Evolutionary conservation across 2,329 filamentous ascomycete genomes (phyloP).

Genomic region (Aspergillus udagawae): DNA sequence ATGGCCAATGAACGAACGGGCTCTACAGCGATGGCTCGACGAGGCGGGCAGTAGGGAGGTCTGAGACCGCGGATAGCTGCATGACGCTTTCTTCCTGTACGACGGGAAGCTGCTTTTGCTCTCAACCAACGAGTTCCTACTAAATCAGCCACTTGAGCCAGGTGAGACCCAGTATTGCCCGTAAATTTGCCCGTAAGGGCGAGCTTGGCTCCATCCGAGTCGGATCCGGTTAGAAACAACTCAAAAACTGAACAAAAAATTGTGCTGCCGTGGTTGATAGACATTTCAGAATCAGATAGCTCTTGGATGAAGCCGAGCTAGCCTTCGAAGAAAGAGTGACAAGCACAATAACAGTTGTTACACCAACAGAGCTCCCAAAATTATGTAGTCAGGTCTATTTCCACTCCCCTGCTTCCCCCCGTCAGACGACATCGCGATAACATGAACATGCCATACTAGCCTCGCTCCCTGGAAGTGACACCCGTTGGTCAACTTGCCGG

Average conservation of each 20-base stretch:
- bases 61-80: conserved; percentile 32
- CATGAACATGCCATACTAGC: conserved; percentile 1
- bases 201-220: conserved; percentile 11
- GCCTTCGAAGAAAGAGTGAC: not conserved
- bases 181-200: conserved; percentile 5
- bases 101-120: conserved; percentile 21
- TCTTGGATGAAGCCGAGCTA: not conserved
- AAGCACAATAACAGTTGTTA: not conserved
- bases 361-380: not conserved
- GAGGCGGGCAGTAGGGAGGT: conserved; percentile 25
- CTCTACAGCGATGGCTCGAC: conserved; percentile 15
- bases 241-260: not conserved
- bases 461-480: conserved; percentile 14
- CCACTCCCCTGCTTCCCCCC: conserved; percentile 1
- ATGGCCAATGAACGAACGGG: conserved; percentile 20
- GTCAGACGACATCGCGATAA: conserved; percentile 11
- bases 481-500: conserved; percentile 8
- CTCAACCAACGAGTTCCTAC: conserved; percentile 20
- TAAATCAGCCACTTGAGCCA: conserved; percentile 10
- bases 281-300: not conserved
- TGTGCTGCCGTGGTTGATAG: not conserved
- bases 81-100: conserved; percentile 26
- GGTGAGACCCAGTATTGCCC: conserved; percentile 4
- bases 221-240: not conserved
- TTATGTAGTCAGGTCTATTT: conserved; percentile 3